These are phyloP conservation scores for Clonostachys rhizophaga DNA, from an alignment of 2,329 filamentous ascomycete species.

Conservation along the genomic window DNA sequence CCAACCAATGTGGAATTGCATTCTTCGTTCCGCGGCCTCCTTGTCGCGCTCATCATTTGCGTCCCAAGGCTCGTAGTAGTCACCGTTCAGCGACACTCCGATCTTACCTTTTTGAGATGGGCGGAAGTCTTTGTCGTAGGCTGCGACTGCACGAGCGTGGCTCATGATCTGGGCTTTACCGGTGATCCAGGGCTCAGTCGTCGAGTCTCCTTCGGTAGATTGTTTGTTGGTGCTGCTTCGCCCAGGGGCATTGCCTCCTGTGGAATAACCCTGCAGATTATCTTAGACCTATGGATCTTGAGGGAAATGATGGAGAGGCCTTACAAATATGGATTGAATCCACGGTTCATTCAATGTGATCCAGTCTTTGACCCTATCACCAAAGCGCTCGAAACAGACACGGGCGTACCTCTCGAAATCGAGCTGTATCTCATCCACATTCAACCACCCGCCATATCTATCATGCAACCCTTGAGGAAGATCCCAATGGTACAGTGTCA, in stretches of 20 bases:
- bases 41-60: slow-evolving; percentile 11
- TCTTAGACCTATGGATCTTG: not conserved
- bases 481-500: slow-evolving; percentile 65
- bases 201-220: slow-evolving; percentile 17
- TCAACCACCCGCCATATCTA: slow-evolving; percentile 25
- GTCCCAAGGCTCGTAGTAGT: slow-evolving; percentile 30
- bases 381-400: slow-evolving; percentile 29
- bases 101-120: slow-evolving; percentile 19
- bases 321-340: slow-evolving; percentile 27
- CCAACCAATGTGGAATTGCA: slow-evolving; percentile 32
- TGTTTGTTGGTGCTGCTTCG: slow-evolving; percentile 15
- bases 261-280: slow-evolving; percentile 19
- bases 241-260: slow-evolving; percentile 25
- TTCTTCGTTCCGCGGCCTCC: slow-evolving; percentile 22
- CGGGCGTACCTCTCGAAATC: slow-evolving; percentile 29
- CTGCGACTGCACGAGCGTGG: slow-evolving; percentile 22
- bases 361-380: slow-evolving; percentile 32
- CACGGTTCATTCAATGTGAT: slow-evolving; percentile 32
- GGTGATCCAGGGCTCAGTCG: slow-evolving; percentile 28
- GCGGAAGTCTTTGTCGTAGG: slow-evolving; percentile 24
- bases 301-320: not conserved
- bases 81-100: slow-evolving; percentile 27
- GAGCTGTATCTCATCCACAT: slow-evolving; percentile 18
- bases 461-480: slow-evolving; percentile 26
- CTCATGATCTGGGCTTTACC: slow-evolving; percentile 27